Evolutionary conservation across 768 basidiomycete species (phyloP).

Genomic region (Leccinum ochraceum): DNA sequence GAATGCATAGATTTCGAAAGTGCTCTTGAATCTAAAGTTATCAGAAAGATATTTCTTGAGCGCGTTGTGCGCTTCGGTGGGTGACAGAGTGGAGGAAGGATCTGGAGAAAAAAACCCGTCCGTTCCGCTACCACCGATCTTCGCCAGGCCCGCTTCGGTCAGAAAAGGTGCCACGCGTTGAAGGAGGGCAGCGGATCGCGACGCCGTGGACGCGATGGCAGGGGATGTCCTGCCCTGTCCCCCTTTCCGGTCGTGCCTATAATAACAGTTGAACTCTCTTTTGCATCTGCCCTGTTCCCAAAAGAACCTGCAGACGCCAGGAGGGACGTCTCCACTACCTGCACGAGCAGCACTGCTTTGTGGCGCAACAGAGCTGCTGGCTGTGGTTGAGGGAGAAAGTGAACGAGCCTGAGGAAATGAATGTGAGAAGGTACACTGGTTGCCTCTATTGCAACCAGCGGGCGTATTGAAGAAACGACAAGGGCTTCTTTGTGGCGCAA

Average conservation of each 20-base stretch:
- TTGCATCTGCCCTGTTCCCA: slow-evolving; percentile 50
- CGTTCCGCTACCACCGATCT: slow-evolving; percentile 42
- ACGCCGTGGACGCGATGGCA: background rate
- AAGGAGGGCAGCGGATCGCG: slow-evolving; percentile 19
- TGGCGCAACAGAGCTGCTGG: slow-evolving; percentile 1
- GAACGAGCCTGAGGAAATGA: slow-evolving; percentile 4
- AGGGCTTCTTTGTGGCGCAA: slow-evolving; percentile 13
- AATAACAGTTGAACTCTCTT: slow-evolving; percentile 48
- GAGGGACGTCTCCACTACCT: slow-evolving; percentile 14
- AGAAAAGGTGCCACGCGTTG: slow-evolving; percentile 44
- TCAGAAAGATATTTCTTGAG: slow-evolving; percentile 47
- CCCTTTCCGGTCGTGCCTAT: slow-evolving; percentile 34
- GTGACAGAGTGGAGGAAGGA: slow-evolving; percentile 36
- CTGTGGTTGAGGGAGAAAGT: slow-evolving; percentile 11
- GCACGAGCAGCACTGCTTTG: slow-evolving; percentile 2
- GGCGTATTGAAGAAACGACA: slow-evolving; percentile 45
- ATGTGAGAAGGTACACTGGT: slow-evolving; percentile 40
- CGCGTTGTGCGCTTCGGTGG: slow-evolving; percentile 47
- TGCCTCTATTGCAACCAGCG: slow-evolving; percentile 49
- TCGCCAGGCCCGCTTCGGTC: slow-evolving; percentile 46
- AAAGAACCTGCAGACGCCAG: slow-evolving; percentile 48
- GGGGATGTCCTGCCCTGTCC: slow-evolving; percentile 8
- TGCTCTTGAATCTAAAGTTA: slow-evolving; percentile 41
- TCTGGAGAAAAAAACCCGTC: slow-evolving; percentile 43
- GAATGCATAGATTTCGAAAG: slow-evolving; percentile 50